These are phyloP conservation scores for Corchorus olitorius DNA, from an alignment of 345 rosid genomes.

Conservation along the genomic window DNA sequence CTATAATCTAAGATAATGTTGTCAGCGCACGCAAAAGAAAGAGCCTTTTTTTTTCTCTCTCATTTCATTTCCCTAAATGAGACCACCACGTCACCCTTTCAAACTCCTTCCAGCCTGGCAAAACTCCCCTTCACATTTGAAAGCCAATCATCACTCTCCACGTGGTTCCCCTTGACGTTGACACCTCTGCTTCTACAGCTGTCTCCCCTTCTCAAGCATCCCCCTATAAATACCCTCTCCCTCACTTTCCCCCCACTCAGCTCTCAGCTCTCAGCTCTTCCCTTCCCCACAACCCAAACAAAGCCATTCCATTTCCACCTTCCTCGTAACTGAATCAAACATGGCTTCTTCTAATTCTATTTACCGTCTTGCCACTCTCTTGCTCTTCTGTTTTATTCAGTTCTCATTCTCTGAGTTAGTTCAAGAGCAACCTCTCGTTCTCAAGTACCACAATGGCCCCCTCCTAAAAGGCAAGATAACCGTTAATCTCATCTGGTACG, in stretches of 20 bases:
- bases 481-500: constrained; percentile 90
- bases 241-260: not conserved
- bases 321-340: not conserved
- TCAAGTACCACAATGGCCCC: constrained; percentile 65
- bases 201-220: constrained; percentile 9
- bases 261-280: too few relatives aligned
- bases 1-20: too few relatives aligned
- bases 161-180: constrained; percentile 10
- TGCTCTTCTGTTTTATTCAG: constrained; percentile 21
- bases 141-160: constrained; percentile 24
- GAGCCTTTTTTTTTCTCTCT: not conserved
- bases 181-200: constrained; percentile 33
- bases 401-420: constrained; percentile 53
- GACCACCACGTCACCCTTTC: constrained; percentile 15
- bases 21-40: not conserved
- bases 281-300: too few relatives aligned
- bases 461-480: constrained; percentile 64
- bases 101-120: constrained; percentile 18
- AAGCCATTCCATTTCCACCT: not conserved
- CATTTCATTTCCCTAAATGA: not conserved
- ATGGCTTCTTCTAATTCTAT: constrained; percentile 41
- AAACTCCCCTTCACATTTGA: not conserved
- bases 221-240: constrained; percentile 23
- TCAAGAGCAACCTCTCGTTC: constrained; percentile 73
- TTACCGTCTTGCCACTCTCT: constrained; percentile 39